Evolutionary conservation across 768 basidiomycete species (phyloP), one percentile per base, ranked within the genome.

Genomic region (Pleurotus pulmonarius): DNA sequence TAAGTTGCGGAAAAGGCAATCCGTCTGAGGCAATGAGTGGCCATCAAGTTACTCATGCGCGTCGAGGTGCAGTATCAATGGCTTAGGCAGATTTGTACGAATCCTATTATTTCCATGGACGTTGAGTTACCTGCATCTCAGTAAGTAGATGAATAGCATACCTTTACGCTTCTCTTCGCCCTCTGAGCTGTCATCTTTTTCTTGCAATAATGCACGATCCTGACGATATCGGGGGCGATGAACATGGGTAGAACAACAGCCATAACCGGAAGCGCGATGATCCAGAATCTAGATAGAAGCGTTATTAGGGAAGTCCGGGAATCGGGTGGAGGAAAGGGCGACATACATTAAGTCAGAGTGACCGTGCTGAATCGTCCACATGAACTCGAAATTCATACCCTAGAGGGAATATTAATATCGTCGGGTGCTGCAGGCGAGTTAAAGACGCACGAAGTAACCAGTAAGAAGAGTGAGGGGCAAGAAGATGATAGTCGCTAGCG

Each of bases 401-500:
- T 87, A 60, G 8, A 57, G 18, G 44, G 40, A 6, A 16, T 13
- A 22, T 40, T 2, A 47, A 45, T 26, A 16, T n/a, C 20, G 9
- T 48, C 1, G n/a, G 26, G 43, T 8, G 26, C 13, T 29, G 7
- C n/a, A 29, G 15, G 26, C 53, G 39, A 37, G 37, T n/a, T 16
- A n/a, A 24, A 47, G 55, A 65, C 65, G 49, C 60, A 75, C 68
- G 62, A 88, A 88, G 68, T 86, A 88, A 48, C 86, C 85, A 16
- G 86, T 88, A 16, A 88, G 75, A 7, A 88, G 72, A 3, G 87
- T 87, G 55, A 90, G 69, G 1, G 87, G 87, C 7, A 90, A 69
- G 74, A 83, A 88, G 63, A 87, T 82, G 63, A 89, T 85, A 1
- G 86, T 89, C 3, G 81, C 83, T 12, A 87, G 70, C 5, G 86